Evolutionary conservation across 2,329 filamentous ascomycete species (phyloP).

Genomic region (Acrodontium crateriforme): DNA sequence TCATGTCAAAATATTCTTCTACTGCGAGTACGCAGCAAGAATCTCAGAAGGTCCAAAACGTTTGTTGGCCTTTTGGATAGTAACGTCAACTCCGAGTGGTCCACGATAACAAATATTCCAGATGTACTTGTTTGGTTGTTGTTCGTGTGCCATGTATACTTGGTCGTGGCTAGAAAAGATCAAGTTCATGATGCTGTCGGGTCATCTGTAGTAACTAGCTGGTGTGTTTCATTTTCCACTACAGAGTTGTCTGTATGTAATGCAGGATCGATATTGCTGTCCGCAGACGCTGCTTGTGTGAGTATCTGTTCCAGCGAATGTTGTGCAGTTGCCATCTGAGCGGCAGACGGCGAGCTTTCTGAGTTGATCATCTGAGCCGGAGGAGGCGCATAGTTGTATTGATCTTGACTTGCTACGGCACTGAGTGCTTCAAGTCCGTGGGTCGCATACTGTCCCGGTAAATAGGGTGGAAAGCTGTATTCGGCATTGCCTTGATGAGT

Average conservation of each 20-base stretch:
- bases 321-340: conserved; percentile 11
- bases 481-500: conserved; percentile 1
- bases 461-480: conserved; percentile 1
- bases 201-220: too few species aligned
- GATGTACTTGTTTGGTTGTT: too few species aligned
- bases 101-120: too few species aligned
- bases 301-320: conserved; percentile 29
- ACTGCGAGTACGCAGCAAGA: too few species aligned
- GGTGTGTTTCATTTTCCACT: too few species aligned
- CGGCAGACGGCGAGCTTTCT: conserved; percentile 8
- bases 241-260: conserved; percentile 14
- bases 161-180: too few species aligned
- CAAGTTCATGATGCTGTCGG: too few species aligned
- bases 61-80: too few species aligned
- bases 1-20: too few species aligned
- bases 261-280: conserved; percentile 18
- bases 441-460: conserved; percentile 17
- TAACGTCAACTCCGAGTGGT: too few species aligned
- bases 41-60: too few species aligned
- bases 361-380: conserved; percentile 14
- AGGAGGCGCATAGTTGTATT: conserved; percentile 23
- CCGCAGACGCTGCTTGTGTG: conserved; percentile 36
- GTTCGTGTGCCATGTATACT: too few species aligned
- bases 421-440: conserved; percentile 43
- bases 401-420: conserved; percentile 33